These are phyloP conservation scores for Actinomortierella ambigua DNA, from an alignment of 371 early-diverging fungal genomes.

Conservation along the genomic window DNA sequence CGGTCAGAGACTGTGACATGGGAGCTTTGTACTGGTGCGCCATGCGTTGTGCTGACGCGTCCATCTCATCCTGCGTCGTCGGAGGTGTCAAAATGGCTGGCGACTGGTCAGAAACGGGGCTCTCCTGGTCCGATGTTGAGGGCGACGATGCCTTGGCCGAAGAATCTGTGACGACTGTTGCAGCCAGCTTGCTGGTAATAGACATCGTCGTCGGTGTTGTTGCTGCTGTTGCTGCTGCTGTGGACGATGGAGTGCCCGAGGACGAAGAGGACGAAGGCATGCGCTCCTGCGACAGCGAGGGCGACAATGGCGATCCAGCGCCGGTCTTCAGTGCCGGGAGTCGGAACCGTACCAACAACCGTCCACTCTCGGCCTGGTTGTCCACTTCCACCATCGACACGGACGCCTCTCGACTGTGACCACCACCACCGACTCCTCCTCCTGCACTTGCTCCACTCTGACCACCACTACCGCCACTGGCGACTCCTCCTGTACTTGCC, in stretches of 20 bases:
- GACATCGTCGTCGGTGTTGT: not conserved
- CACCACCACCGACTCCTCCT: too few relatives aligned
- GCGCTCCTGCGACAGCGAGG: not conserved
- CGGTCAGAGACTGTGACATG: too few relatives aligned
- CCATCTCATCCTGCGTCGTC: not conserved
- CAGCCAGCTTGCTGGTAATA: not conserved
- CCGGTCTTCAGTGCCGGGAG: constrained; percentile 9
- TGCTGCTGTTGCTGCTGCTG: not conserved
- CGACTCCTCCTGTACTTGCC: too few relatives aligned
- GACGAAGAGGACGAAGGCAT: not conserved
- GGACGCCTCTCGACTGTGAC: too few relatives aligned
- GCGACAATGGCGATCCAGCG: too few relatives aligned
- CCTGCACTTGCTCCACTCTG: too few relatives aligned
- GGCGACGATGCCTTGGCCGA: too few relatives aligned
- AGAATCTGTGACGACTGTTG: not conserved
- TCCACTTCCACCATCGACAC: too few relatives aligned
- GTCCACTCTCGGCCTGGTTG: constrained; percentile 3
- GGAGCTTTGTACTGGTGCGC: too few relatives aligned
- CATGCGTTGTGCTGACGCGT: too few relatives aligned
- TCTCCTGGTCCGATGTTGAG: too few relatives aligned
- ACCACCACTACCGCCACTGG: too few relatives aligned
- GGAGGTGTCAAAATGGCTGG: not conserved
- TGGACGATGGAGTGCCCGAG: constrained; percentile 4
- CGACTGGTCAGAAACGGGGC: not conserved
- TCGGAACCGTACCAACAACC: constrained; percentile 23